A percentile compares a stretch with the other conserved stretches of the same genome.
These are phyloP conservation scores for Spathaspora jeffriesii DNA, from an alignment of 1,139 yeast species.

Conservation along the genomic window DNA sequence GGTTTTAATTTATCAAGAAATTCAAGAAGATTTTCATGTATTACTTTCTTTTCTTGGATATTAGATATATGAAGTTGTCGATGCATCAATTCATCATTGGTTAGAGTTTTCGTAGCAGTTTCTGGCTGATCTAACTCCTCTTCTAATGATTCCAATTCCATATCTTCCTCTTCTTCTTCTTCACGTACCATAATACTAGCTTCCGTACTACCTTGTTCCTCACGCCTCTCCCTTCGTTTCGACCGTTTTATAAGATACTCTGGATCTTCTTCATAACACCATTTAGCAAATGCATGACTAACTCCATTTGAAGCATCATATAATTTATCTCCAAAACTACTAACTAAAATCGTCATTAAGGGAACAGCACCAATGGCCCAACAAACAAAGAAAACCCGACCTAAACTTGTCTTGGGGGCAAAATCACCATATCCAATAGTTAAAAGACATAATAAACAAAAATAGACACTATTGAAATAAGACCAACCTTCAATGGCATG, in stretches of 20 bases:
- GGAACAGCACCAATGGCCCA: slow-evolving; percentile 89
- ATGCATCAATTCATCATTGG: slow-evolving; percentile 8
- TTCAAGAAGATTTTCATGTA: slow-evolving; percentile 17
- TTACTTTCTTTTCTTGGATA: slow-evolving; percentile 9
- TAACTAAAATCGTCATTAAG: slow-evolving; percentile 78
- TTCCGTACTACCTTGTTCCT: slow-evolving; percentile 9
- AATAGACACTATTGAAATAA: slow-evolving; percentile 69
- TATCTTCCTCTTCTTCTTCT: slow-evolving; percentile 11
- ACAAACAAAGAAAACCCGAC: slow-evolving; percentile 68
- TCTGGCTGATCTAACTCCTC: slow-evolving; percentile 10
- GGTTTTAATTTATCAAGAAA: slow-evolving; percentile 25
- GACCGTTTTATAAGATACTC: slow-evolving; percentile 7
- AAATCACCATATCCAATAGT: slow-evolving; percentile 88
- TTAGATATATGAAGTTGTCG: background rate
- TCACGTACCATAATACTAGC: slow-evolving; percentile 3
- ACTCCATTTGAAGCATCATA: slow-evolving; percentile 30
- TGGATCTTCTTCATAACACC: slow-evolving; percentile 10
- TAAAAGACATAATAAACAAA: slow-evolving; percentile 70
- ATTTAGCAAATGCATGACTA: slow-evolving; percentile 17
- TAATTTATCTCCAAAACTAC: slow-evolving; percentile 67
- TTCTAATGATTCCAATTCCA: slow-evolving; percentile 8
- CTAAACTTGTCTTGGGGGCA: slow-evolving; percentile 62
- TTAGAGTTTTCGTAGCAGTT: slow-evolving; percentile 7
- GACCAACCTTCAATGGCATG: slow-evolving; percentile 62
- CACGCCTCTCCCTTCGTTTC: slow-evolving; percentile 9